These are phyloP conservation scores for Blepharisma stoltei DNA, from an alignment of 73 alveolate genomes.

Conservation along the genomic window DNA sequence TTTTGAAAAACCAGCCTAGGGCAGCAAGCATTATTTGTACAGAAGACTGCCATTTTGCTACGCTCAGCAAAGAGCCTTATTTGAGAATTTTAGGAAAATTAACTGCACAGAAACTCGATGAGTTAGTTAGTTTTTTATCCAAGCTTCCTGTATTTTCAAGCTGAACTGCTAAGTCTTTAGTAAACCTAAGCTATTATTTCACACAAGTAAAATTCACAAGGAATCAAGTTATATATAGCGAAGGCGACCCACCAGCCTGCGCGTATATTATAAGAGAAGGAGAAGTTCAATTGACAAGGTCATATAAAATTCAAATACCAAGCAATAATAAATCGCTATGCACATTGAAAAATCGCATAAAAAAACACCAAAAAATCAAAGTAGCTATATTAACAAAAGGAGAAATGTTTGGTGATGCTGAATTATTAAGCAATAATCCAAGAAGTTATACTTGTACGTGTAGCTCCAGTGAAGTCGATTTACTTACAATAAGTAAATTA, in stretches of 20 bases:
- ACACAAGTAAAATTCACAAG: slow-evolving; percentile 25
- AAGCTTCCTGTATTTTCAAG: slow-evolving; percentile 43
- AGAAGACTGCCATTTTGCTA: slow-evolving; percentile 53
- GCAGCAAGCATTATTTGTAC: slow-evolving; percentile 57
- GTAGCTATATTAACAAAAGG: slow-evolving; percentile 26
- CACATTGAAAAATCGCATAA: not conserved
- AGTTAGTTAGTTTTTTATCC: slow-evolving; percentile 32
- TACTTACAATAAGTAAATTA: not conserved
- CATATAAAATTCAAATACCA: not conserved
- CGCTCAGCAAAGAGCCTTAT: slow-evolving; percentile 47
- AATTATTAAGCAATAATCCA: slow-evolving; percentile 1
- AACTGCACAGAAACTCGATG: slow-evolving; percentile 41
- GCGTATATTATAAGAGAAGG: slow-evolving; percentile 47
- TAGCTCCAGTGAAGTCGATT: not conserved
- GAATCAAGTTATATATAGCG: slow-evolving; percentile 30
- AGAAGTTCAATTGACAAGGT: slow-evolving; percentile 42
- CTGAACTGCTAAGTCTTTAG: slow-evolving; percentile 38
- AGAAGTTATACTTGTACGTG: slow-evolving; percentile 26
- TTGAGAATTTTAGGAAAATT: slow-evolving; percentile 39
- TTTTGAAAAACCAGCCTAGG: slow-evolving; percentile 53
- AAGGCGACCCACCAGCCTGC: slow-evolving; percentile 34
- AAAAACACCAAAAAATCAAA: slow-evolving; percentile 8
- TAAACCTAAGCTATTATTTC: slow-evolving; percentile 33
- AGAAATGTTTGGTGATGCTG: slow-evolving; percentile 37
- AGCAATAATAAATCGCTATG: not conserved